Evolutionary conservation across 2,329 filamentous ascomycete species (phyloP).

Genomic region (Penicillium sp.): DNA sequence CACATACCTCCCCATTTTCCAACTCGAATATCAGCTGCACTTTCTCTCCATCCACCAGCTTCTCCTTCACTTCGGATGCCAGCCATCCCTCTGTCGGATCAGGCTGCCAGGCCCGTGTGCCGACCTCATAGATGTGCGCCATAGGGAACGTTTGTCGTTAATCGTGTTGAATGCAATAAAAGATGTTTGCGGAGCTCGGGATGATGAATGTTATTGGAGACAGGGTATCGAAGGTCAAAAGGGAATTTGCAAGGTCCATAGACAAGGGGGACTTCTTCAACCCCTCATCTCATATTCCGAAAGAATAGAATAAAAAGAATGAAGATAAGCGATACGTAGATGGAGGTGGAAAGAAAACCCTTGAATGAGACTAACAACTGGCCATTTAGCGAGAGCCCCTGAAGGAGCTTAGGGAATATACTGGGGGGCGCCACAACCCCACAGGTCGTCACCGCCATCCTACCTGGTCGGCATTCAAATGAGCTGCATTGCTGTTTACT

Average conservation of each 20-base stretch:
- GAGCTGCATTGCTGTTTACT: neutral
- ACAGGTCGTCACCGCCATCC: conserved; percentile 27
- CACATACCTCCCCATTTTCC: conserved; percentile 81
- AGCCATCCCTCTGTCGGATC: conserved; percentile 96
- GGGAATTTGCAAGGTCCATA: conserved; percentile 21
- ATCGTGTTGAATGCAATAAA: conserved; percentile 8
- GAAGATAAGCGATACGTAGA: conserved; percentile 11
- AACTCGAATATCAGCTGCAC: conserved; percentile 82
- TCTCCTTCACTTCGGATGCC: conserved; percentile 87
- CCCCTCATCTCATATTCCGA: conserved; percentile 28
- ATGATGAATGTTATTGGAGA: conserved; percentile 4
- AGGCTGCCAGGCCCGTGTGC: conserved; percentile 97
- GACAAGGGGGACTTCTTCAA: conserved; percentile 23
- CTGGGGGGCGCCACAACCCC: conserved; percentile 27
- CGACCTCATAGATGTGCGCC: conserved; percentile 94
- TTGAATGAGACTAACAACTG: conserved; percentile 22
- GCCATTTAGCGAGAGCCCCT: conserved; percentile 30
- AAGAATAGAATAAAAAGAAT: conserved; percentile 19
- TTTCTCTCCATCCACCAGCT: conserved; percentile 78
- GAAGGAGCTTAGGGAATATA: conserved; percentile 27
- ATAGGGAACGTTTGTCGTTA: conserved; percentile 47
- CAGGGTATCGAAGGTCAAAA: conserved; percentile 9
- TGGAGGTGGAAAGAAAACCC: conserved; percentile 13
- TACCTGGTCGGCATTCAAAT: conserved; percentile 3
- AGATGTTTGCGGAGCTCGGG: conserved; percentile 11